phyloP scores from a whole-genome alignment of 352 stramenopile species.

The Phytopythium oedochilum region DNA sequence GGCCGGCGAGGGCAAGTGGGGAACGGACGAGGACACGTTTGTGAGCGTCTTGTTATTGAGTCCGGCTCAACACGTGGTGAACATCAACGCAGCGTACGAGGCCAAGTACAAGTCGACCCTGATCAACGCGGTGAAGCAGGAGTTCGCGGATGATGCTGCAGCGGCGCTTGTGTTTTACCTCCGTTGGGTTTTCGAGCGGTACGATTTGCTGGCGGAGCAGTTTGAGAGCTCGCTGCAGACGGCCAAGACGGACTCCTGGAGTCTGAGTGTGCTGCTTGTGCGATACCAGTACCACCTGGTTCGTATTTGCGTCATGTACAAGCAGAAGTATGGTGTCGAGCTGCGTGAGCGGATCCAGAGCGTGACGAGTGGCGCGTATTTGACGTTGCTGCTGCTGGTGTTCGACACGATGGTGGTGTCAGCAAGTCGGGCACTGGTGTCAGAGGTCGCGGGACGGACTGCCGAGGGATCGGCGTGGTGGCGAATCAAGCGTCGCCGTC shows the following conservation, averaged over 20 bases:
- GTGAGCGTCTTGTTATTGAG: constrained; percentile 37
- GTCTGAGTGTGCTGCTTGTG: background rate
- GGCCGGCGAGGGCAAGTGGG: constrained; percentile 55
- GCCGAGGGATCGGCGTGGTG: no score
- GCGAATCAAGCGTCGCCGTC: no score
- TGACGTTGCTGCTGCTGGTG: no score
- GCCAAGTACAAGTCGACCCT: constrained; percentile 59
- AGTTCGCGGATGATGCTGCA: constrained; percentile 47
- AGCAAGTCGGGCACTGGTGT: no score
- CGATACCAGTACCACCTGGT: background rate
- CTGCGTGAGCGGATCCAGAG: background rate
- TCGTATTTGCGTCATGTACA: background rate
- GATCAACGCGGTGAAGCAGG: constrained; percentile 48
- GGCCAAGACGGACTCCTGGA: background rate
- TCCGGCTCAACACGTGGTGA: constrained; percentile 34
- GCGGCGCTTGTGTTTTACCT: constrained; percentile 41
- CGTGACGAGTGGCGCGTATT: background rate
- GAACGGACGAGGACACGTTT: constrained; percentile 61
- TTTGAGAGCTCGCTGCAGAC: constrained; percentile 51
- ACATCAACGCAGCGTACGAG: constrained; percentile 41
- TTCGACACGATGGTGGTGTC: no score
- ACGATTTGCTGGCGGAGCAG: constrained; percentile 42
- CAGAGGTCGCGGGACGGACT: no score
- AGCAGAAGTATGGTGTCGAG: background rate
- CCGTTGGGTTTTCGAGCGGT: constrained; percentile 44